These are phyloP conservation scores for Calendula officinalis DNA, from an alignment of 129 eudicot species.

Conservation along the genomic window DNA sequence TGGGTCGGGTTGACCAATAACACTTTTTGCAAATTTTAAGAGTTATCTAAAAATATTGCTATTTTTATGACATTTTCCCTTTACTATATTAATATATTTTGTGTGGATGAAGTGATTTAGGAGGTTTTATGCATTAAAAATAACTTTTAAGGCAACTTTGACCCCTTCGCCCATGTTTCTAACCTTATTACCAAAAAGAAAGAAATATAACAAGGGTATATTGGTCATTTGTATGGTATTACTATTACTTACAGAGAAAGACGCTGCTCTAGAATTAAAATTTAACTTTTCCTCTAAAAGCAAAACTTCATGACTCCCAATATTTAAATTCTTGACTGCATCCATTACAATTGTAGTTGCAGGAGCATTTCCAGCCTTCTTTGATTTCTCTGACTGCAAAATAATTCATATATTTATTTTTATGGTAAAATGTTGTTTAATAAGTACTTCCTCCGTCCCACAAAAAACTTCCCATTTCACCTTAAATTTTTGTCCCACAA, in stretches of 20 bases:
- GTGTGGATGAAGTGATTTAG: too few species aligned
- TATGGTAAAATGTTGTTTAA: not conserved
- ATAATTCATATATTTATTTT: constrained; percentile 7
- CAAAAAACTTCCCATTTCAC: too few species aligned
- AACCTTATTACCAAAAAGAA: not conserved
- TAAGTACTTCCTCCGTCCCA: too few species aligned
- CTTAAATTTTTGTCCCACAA: too few species aligned
- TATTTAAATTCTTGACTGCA: constrained; percentile 51
- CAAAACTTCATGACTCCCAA: constrained; percentile 46
- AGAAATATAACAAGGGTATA: constrained; percentile 7
- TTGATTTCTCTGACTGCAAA: constrained; percentile 87
- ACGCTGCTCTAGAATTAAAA: constrained; percentile 78
- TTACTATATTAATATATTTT: not conserved
- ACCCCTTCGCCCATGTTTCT: too few species aligned
- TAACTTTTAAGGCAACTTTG: not conserved
- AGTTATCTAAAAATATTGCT: not conserved
- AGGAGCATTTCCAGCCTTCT: constrained; percentile 78
- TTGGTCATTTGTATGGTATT: constrained; percentile 12
- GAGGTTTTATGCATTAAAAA: too few species aligned
- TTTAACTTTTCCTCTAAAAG: constrained; percentile 80
- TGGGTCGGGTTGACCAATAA: not conserved
- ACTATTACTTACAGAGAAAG: constrained; percentile 56
- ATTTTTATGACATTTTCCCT: too few species aligned
- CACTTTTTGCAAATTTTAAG: not conserved
- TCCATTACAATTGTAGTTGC: constrained; percentile 58